Evolutionary conservation across 1,139 yeast genomes (phyloP).

Genomic region (Taphrina betulina): DNA sequence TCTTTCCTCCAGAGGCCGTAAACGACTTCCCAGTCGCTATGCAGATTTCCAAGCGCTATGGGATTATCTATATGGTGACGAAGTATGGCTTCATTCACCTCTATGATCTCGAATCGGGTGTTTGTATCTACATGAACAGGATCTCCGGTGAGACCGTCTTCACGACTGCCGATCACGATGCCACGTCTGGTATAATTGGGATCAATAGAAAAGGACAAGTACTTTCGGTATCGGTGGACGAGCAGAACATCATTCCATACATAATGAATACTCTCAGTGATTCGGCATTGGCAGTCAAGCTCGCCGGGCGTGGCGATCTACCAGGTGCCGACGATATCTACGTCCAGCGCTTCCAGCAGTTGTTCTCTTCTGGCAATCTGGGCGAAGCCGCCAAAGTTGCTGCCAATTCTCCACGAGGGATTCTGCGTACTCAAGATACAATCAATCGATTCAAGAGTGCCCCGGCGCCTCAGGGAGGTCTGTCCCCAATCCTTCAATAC

Average conservation of each 20-base stretch:
- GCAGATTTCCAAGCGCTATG: slow-evolving; percentile 81
- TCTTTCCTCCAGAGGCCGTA: slow-evolving; percentile 94
- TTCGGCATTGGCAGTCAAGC: slow-evolving; percentile 78
- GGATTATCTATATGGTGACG: slow-evolving; percentile 83
- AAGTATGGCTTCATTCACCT: slow-evolving; percentile 95
- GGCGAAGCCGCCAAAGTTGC: slow-evolving; percentile 94
- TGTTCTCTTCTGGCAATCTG: slow-evolving; percentile 82
- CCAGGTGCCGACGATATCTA: slow-evolving; percentile 96
- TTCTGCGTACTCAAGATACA: slow-evolving; percentile 88
- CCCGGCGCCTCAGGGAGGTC: slow-evolving; percentile 94
- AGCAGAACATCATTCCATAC: slow-evolving; percentile 83
- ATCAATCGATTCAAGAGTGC: slow-evolving; percentile 87
- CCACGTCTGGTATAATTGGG: slow-evolving; percentile 80
- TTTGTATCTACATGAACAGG: slow-evolving; percentile 91
- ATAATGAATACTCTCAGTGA: slow-evolving; percentile 83
- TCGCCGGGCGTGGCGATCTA: slow-evolving; percentile 93
- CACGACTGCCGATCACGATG: slow-evolving; percentile 75
- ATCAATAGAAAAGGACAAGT: slow-evolving; percentile 96
- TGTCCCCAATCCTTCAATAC: slow-evolving; percentile 90
- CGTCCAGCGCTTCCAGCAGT: slow-evolving; percentile 84
- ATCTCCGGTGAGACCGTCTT: slow-evolving; percentile 95
- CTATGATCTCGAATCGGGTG: slow-evolving; percentile 89
- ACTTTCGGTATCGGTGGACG: slow-evolving; percentile 84
- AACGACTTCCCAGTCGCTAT: slow-evolving; percentile 96
- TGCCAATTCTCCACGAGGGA: slow-evolving; percentile 81